Evolutionary conservation across 768 basidiomycete species (phyloP).

Genomic region (Candolleomyces eurysporus): DNA sequence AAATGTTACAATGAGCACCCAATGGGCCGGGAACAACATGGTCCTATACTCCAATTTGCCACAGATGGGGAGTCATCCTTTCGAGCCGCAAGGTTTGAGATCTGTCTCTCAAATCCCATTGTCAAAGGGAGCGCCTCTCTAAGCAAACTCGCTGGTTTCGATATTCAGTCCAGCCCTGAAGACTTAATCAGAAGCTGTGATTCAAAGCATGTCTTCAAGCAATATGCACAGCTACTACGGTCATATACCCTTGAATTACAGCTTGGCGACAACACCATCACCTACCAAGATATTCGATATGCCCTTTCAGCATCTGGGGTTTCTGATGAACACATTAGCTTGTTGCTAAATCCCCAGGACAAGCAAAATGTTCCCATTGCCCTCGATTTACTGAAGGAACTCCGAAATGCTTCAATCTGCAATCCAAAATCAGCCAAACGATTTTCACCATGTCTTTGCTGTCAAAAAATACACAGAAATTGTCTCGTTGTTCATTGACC

Average conservation of each 20-base stretch:
- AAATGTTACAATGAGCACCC: slow-evolving; percentile 13
- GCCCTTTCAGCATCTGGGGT: slow-evolving; percentile 2
- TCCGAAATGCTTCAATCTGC: neutral
- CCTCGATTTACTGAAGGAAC: neutral
- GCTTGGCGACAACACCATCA: slow-evolving; percentile 11
- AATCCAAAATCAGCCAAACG: no score
- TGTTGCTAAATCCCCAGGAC: slow-evolving; percentile 13
- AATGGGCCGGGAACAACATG: slow-evolving; percentile 17
- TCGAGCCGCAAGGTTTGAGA: slow-evolving; percentile 14
- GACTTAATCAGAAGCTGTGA: slow-evolving; percentile 18
- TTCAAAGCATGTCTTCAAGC: slow-evolving; percentile 23
- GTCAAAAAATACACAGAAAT: neutral
- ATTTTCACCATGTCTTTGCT: neutral
- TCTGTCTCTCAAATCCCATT: slow-evolving; percentile 15
- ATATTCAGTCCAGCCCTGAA: slow-evolving; percentile 15
- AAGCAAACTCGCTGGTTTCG: slow-evolving; percentile 17
- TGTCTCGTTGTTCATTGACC: neutral
- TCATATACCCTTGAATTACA: slow-evolving; percentile 15
- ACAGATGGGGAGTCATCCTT: slow-evolving; percentile 29
- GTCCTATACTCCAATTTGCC: slow-evolving; percentile 20
- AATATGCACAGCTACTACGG: slow-evolving; percentile 19
- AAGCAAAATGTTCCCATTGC: slow-evolving; percentile 5
- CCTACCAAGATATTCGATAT: slow-evolving; percentile 6
- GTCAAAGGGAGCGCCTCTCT: slow-evolving; percentile 14
- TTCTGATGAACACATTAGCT: slow-evolving; percentile 5